Percentiles rank a stretch among this genome's conserved stretches.
phyloP scores from a whole-genome alignment of 176 grass and related monocot genomes.

The Puya raimondii region DNA sequence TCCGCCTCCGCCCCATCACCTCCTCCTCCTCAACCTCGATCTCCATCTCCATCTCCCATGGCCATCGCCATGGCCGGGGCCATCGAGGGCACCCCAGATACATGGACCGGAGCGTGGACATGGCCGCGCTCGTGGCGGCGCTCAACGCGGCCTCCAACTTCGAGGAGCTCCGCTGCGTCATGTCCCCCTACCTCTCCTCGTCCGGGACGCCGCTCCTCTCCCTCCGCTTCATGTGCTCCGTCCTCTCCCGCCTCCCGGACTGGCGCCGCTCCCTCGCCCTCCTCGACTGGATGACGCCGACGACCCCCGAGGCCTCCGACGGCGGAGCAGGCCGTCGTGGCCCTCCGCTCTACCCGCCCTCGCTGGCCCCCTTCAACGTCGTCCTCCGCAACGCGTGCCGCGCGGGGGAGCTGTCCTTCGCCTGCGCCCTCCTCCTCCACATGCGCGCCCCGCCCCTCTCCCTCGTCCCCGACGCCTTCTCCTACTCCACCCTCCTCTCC shows the following conservation, averaged over 20 bases:
- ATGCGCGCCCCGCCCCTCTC: conserved; percentile 37
- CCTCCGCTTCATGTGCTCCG: conserved; percentile 71
- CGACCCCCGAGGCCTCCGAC: too few species aligned
- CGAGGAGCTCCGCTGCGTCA: conserved; percentile 39
- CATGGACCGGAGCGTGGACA: conserved; percentile 36
- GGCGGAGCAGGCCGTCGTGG: neutral
- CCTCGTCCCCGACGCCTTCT: conserved; percentile 57
- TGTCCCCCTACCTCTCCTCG: conserved; percentile 40
- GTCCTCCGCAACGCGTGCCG: conserved; percentile 57
- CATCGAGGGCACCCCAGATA: conserved; percentile 1
- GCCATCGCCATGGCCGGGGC: neutral
- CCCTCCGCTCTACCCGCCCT: conserved; percentile 25
- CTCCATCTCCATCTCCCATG: conserved; percentile 31
- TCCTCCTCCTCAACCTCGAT: conserved; percentile 31
- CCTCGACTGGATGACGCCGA: conserved; percentile 52
- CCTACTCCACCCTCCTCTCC: conserved; percentile 84
- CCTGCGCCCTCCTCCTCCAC: conserved; percentile 74
- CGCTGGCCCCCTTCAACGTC: conserved; percentile 67
- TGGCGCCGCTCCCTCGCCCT: conserved; percentile 68
- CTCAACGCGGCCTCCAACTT: conserved; percentile 42
- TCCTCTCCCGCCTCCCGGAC: conserved; percentile 64
- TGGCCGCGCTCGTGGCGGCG: conserved; percentile 37
- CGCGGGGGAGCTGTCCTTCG: conserved; percentile 41
- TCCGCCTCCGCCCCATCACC: conserved; percentile 30
- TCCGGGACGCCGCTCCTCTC: conserved; percentile 27